These are phyloP conservation scores for Didymella arachidicola DNA, from an alignment of 2,329 filamentous ascomycete genomes.

Conservation along the genomic window DNA sequence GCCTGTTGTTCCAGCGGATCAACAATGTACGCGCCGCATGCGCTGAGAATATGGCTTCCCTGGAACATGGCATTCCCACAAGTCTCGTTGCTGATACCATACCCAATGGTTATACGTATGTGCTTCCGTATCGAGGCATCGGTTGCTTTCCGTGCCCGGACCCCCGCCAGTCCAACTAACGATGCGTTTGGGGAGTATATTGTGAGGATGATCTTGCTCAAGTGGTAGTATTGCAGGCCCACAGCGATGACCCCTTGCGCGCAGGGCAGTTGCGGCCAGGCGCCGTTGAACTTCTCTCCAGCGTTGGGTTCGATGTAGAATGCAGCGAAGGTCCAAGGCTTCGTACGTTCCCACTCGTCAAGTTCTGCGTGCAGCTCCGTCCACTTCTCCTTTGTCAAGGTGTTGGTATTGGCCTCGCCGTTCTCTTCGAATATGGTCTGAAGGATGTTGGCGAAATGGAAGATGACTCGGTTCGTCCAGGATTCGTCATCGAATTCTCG, in stretches of 20 bases:
- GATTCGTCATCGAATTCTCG: slow-evolving; percentile 41
- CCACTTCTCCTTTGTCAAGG: slow-evolving; percentile 39
- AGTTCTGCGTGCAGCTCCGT: slow-evolving; percentile 38
- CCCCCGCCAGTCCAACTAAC: slow-evolving; percentile 37
- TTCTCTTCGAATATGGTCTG: slow-evolving; percentile 38
- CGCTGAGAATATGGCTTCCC: slow-evolving; percentile 41
- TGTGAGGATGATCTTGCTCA: slow-evolving; percentile 42
- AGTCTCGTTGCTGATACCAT: slow-evolving; percentile 39
- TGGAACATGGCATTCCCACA: slow-evolving; percentile 44
- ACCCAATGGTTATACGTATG: slow-evolving; percentile 41
- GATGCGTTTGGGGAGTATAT: slow-evolving; percentile 42
- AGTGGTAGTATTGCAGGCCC: slow-evolving; percentile 42
- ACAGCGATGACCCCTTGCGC: slow-evolving; percentile 39
- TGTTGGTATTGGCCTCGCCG: slow-evolving; percentile 24
- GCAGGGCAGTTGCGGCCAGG: slow-evolving; percentile 37
- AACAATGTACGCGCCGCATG: slow-evolving; percentile 40
- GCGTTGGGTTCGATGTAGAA: slow-evolving; percentile 33
- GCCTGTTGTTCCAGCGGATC: slow-evolving; percentile 38
- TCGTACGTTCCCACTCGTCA: slow-evolving; percentile 44
- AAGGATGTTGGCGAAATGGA: slow-evolving; percentile 41
- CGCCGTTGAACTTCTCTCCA: slow-evolving; percentile 33
- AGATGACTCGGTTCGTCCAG: slow-evolving; percentile 46
- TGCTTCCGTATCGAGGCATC: slow-evolving; percentile 40
- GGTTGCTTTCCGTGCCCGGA: slow-evolving; percentile 36
- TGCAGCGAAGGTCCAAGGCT: slow-evolving; percentile 42